Base-by-base conservation (phyloP, 768 basidiomycete species). In the Floccularia luteovirens region DNA sequence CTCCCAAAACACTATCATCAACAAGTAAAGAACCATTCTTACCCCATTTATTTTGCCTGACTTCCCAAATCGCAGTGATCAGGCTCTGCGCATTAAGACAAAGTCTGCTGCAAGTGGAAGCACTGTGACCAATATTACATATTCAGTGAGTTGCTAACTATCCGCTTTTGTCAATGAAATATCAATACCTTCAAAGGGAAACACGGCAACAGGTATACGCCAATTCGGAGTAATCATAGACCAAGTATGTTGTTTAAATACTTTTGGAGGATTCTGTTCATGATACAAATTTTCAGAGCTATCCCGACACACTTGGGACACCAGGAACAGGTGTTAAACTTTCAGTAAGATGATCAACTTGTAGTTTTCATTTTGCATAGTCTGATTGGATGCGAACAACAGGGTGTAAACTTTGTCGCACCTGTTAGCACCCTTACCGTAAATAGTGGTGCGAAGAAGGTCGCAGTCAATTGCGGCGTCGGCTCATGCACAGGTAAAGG, bases 1-100 rank as follows among this genome's bases (percentile, higher is more conserved):
- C 45, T 54, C 51, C 3, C 63, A 63, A 20, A 82, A 83, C 58
- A 71, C 56, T 2, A 61, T 82, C 42, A 61, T 63, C n/a, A 63
- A 77, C 60, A 74, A 75, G 79, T 74, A 38, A 37, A 57, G 37
- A 21, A 14, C 14, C 23, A 25, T 17, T 17, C 19, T n/a, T 33
- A 16, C 22, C 20, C 12, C 4, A 23, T n/a, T n/a, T n/a, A n/a
- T n/a, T n/a, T n/a, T n/a, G n/a, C 16, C 22, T 25, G 13, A 24
- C 28, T 39, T 34, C 32, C 27, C 14, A 22, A 16, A 5, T 20
- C 36, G 10, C 45, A 77, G 76, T 43, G 57, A 61, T 39, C 70
- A 73, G 51, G 77, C 69, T 0, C 63, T 82, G 33, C 74, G 79
- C 33, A 82, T 84, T 59, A 84, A 82, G 59, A 77, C 71, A 5